Percentiles rank a stretch among this genome's conserved stretches.
These are phyloP conservation scores for Backusella macrospora DNA, from an alignment of 192 early-diverging fungal genomes.

Conservation along the genomic window DNA sequence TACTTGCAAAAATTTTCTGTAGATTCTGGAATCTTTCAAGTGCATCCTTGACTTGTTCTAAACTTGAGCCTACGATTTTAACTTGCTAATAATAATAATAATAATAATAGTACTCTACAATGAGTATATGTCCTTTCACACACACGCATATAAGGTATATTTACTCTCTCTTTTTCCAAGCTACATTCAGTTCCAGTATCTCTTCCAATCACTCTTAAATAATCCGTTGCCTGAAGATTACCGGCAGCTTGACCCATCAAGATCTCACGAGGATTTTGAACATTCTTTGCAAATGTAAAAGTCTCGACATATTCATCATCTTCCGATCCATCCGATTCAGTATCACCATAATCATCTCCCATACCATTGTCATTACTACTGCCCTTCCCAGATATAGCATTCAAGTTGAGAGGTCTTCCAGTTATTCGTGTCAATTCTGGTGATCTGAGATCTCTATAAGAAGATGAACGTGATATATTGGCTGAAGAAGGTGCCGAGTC, in stretches of 20 bases:
- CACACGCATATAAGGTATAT: too few species aligned
- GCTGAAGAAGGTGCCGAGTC: not conserved
- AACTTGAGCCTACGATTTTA: constrained; percentile 12
- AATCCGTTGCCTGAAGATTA: constrained; percentile 14
- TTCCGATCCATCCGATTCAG: constrained; percentile 3
- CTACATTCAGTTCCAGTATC: constrained; percentile 31
- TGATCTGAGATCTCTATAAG: not conserved
- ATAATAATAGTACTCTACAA: too few species aligned
- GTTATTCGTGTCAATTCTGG: not conserved
- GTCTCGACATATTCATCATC: constrained; percentile 12
- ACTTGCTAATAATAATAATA: constrained; percentile 14
- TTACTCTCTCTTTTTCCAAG: not conserved
- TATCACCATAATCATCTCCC: not conserved
- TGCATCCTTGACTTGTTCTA: constrained; percentile 24
- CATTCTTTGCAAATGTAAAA: constrained; percentile 33
- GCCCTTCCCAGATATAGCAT: not conserved
- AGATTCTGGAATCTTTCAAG: constrained; percentile 19
- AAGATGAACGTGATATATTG: not conserved
- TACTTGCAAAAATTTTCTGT: constrained; percentile 16
- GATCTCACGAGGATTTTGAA: constrained; percentile 17
- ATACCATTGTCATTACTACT: not conserved
- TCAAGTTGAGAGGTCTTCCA: not conserved
- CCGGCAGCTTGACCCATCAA: not conserved
- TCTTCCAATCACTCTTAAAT: constrained; percentile 21
- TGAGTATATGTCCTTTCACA: too few species aligned